These are phyloP conservation scores for Monascus purpureus DNA, from an alignment of 495 filamentous ascomycete species.

Conservation along the genomic window DNA sequence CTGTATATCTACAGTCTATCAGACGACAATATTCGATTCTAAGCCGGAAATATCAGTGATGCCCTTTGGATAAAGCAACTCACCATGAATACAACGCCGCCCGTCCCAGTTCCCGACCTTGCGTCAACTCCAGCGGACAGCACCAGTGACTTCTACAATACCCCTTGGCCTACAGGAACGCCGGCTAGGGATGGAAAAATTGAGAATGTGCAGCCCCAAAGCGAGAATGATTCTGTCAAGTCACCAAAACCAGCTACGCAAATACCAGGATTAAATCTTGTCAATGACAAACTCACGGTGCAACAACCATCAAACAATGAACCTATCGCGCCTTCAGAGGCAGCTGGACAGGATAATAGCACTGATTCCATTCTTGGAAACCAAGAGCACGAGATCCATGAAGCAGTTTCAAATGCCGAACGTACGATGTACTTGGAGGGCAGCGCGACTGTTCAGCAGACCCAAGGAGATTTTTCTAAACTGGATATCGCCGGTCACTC, in stretches of 20 bases:
- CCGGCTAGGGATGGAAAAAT: constrained; percentile 6
- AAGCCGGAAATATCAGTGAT: constrained; percentile 5
- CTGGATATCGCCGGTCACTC: no score
- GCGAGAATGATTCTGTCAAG: constrained; percentile 2
- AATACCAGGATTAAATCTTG: constrained; percentile 28
- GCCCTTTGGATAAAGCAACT: constrained; percentile 12
- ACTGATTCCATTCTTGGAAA: not conserved
- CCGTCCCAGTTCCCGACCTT: constrained; percentile 6
- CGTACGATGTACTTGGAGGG: not conserved
- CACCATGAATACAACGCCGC: constrained; percentile 20
- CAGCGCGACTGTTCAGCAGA: not conserved
- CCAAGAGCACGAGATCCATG: not conserved
- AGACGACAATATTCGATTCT: constrained; percentile 16
- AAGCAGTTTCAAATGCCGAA: not conserved
- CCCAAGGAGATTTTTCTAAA: not conserved
- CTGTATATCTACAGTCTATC: constrained; percentile 2
- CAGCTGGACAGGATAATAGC: not conserved
- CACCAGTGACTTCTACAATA: constrained; percentile 32
- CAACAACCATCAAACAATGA: constrained; percentile 7
- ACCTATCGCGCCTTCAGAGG: not conserved
- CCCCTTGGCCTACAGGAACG: constrained; percentile 17
- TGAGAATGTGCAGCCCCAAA: constrained; percentile 1
- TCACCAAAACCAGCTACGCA: constrained; percentile 8
- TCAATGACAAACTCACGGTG: constrained; percentile 14
- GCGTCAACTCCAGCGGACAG: constrained; percentile 18